Base-by-base conservation (phyloP, 2,329 filamentous ascomycete genomes). In the Metarhizium robertsii region DNA sequence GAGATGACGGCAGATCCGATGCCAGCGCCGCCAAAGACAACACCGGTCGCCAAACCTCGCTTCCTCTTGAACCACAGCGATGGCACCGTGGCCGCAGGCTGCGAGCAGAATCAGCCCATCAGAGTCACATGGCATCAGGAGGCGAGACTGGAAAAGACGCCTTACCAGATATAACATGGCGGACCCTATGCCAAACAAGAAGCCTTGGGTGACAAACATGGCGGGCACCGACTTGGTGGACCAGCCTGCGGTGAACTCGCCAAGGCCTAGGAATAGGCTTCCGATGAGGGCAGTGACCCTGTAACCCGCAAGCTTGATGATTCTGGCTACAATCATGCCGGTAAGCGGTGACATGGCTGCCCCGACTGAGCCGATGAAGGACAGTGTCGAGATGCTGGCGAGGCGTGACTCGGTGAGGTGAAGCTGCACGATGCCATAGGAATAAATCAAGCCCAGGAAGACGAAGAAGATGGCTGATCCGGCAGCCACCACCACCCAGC, bases 351-450 rank as follows among this genome's bases (percentile, higher is more conserved):
- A 43, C 16, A 43, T 43, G 40, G 40, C 40, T 43, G 40, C 40
- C 14, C 40, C 40, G 40, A 66, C 48, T 0, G 66, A 67, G 7
- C 66, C 66, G 6, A 67, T 63, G 32, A 67, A 66, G 0, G 64
- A 65, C 45, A 67, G 45, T 0, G 64, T 67, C 3, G 65, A 66
- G 8, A 67, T 36, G 2, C 54, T 61, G 0, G 66, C 58, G 5
- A 57, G 57, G 0, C 62, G 64, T 0, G 63, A 62, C 18, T 65
- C 61, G 6, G 65, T 61, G 1, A 67, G 62, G 16, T 60, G 53
- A 20, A 67, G 60, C 52, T 67, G 66, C 57, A 67, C 63, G 10
- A 67, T 66, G 29, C 66, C 66, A 62, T 64, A 67, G 0, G 66
- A 67, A 50, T 67, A 67, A n/a, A 67, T 54, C 10, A 68, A 61